Base-by-base conservation (phyloP, 2,329 filamentous ascomycete genomes). In the Penicillium fuscoglaucum region DNA sequence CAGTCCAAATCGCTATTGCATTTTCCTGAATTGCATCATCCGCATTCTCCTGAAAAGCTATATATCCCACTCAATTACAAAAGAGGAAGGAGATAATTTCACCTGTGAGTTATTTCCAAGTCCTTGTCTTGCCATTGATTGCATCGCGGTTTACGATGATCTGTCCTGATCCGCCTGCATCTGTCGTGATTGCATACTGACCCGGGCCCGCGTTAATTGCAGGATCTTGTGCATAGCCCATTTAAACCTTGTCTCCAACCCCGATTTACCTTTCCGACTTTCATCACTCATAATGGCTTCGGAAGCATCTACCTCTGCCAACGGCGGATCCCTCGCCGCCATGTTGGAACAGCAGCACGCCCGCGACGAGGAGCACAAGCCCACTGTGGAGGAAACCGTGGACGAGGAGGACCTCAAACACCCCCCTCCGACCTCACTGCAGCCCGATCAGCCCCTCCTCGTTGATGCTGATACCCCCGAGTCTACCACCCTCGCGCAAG, bases 361-460 rank as follows among this genome's bases (percentile, higher is more conserved):
- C 50, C 77, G 77, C 61, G 76, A 81, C 57, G 78, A 84, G 67
- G 70, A 72, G 37, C 83, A 85, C 74, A 83, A 86, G 69, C 84
- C 84, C 64, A 92, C 87, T 26, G 83, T 96, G 64, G 92, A 96
- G 76, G 91, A 96, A 49, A 87, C 84, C 40, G 82, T 84, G 29
- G 92, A 96, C 71, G 91, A 96, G 75, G 90, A 96, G 43, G 84
- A 90, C 64, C 75, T 87, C 63, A 78, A 80, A 64, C 79, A 84
- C 77, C 79, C 84, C 68, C 79, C 82, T 56, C 82, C 78, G 52
- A 84, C 79, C 56, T 77, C 74, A 59, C 58, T 70, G 47, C 58
- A 55, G 19, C 52, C 64, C 1, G 51, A 66, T 26, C 55, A 60
- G 62, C 54, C 66, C 57, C 9, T 45, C 52, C 33, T 59, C 55